Percentiles rank a stretch among this genome's conserved stretches.
phyloP scores from a whole-genome alignment of 257 asterid species.

The Mentha longifolia region DNA sequence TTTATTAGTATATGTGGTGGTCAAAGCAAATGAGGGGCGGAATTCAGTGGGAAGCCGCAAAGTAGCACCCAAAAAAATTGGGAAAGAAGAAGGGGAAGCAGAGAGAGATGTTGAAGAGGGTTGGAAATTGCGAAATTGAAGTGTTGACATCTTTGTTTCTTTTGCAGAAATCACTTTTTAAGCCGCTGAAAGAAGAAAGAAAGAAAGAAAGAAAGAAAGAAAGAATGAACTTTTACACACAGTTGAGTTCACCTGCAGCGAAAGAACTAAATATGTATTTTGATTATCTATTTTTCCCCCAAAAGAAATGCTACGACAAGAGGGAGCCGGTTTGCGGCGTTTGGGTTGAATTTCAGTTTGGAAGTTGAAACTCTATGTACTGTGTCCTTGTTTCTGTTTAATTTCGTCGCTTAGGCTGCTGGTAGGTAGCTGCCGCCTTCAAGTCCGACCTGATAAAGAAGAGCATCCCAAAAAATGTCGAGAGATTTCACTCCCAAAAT shows the following conservation, averaged over 20 bases:
- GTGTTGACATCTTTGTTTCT: conserved; percentile 52
- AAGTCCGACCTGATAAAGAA: too few species aligned
- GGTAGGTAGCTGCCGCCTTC: too few species aligned
- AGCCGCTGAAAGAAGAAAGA: not conserved
- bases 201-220: not conserved
- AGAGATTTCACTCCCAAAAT: too few species aligned
- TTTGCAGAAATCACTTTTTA: not conserved
- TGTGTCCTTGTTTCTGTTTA: too few species aligned
- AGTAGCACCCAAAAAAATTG: conserved; percentile 37
- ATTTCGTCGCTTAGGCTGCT: too few species aligned
- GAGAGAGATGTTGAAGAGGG: conserved; percentile 26
- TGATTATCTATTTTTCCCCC: too few species aligned
- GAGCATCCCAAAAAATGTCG: too few species aligned
- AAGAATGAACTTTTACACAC: conserved; percentile 7
- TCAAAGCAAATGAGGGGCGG: conserved; percentile 28
- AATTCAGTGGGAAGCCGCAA: conserved; percentile 33
- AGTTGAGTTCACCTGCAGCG: not conserved
- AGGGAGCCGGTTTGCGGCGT: too few species aligned
- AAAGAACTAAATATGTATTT: not conserved
- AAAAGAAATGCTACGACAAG: too few species aligned
- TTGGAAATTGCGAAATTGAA: conserved; percentile 46
- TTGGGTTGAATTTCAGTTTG: too few species aligned
- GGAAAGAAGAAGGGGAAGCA: conserved; percentile 40
- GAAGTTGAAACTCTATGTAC: too few species aligned
- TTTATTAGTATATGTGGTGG: conserved; percentile 6